These are phyloP conservation scores for Trametes punicea DNA, from an alignment of 768 basidiomycete genomes.

Conservation along the genomic window DNA sequence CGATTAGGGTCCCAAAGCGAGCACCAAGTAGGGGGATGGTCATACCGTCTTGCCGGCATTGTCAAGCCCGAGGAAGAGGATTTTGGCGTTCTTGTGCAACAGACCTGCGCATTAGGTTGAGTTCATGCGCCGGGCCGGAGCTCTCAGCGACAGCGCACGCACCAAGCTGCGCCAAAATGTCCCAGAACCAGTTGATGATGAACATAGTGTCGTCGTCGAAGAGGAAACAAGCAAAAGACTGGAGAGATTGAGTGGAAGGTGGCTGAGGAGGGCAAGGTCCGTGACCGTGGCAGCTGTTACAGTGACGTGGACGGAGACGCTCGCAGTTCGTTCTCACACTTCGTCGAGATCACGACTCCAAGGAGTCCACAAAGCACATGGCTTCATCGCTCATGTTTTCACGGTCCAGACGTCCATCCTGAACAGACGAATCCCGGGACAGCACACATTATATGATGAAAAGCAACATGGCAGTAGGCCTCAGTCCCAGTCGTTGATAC, in stretches of 20 bases:
- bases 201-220: slow-evolving; percentile 55
- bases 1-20: background rate
- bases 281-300: slow-evolving; percentile 2
- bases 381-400: background rate
- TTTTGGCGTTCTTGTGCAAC: slow-evolving; percentile 98
- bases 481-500: no score
- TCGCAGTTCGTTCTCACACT: slow-evolving; percentile 7
- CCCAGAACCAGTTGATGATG: slow-evolving; percentile 95
- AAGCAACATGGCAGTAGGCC: no score
- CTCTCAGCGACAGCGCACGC: slow-evolving; percentile 25
- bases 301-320: slow-evolving; percentile 20
- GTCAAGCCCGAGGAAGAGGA: slow-evolving; percentile 97
- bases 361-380: background rate
- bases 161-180: slow-evolving; percentile 93
- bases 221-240: background rate
- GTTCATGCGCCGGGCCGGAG: background rate
- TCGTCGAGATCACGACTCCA: slow-evolving; percentile 6
- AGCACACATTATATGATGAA: no score
- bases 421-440: no score
- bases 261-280: slow-evolving; percentile 5
- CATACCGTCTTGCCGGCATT: slow-evolving; percentile 97
- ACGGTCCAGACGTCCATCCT: no score
- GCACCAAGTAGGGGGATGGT: background rate
- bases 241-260: slow-evolving; percentile 13
- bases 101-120: slow-evolving; percentile 50